These are phyloP conservation scores for Diplodia seriata DNA, from an alignment of 2,329 filamentous ascomycete species.

Conservation along the genomic window DNA sequence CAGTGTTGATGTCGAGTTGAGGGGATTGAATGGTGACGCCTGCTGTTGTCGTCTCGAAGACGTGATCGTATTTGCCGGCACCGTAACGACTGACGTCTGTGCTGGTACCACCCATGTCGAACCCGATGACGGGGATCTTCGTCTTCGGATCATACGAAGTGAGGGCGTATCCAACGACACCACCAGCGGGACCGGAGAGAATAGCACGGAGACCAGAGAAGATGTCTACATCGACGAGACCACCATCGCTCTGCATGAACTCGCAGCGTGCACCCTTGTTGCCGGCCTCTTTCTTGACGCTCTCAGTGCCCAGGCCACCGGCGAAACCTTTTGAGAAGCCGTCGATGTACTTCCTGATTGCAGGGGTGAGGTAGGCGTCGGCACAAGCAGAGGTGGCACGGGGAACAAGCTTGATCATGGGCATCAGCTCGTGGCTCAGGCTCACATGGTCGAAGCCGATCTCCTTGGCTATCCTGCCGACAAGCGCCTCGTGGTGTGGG, in stretches of 20 bases:
- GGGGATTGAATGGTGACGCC: constrained; percentile 94
- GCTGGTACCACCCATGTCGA: constrained; percentile 94
- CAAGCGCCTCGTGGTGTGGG: constrained; percentile 79
- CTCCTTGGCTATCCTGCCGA: constrained; percentile 77
- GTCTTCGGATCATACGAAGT: constrained; percentile 87
- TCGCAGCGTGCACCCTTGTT: constrained; percentile 80
- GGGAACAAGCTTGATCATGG: constrained; percentile 84
- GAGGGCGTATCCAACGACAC: constrained; percentile 89
- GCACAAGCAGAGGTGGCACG: constrained; percentile 78
- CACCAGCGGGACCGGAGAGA: constrained; percentile 87
- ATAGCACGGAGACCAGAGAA: constrained; percentile 89
- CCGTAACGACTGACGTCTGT: constrained; percentile 89
- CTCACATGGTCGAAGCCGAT: constrained; percentile 86
- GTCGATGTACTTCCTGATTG: constrained; percentile 77
- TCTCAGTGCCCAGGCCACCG: constrained; percentile 78
- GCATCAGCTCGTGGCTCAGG: constrained; percentile 81
- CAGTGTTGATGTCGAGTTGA: constrained; percentile 93
- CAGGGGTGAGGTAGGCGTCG: constrained; percentile 80
- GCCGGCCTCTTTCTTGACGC: constrained; percentile 70
- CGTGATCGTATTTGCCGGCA: constrained; percentile 85
- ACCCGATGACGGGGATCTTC: constrained; percentile 86
- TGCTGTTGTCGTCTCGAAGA: constrained; percentile 91
- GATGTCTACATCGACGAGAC: constrained; percentile 72
- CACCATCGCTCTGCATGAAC: constrained; percentile 91
- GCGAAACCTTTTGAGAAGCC: constrained; percentile 82